These are phyloP conservation scores for Salix brachista DNA, from an alignment of 345 rosid species.

Conservation along the genomic window DNA sequence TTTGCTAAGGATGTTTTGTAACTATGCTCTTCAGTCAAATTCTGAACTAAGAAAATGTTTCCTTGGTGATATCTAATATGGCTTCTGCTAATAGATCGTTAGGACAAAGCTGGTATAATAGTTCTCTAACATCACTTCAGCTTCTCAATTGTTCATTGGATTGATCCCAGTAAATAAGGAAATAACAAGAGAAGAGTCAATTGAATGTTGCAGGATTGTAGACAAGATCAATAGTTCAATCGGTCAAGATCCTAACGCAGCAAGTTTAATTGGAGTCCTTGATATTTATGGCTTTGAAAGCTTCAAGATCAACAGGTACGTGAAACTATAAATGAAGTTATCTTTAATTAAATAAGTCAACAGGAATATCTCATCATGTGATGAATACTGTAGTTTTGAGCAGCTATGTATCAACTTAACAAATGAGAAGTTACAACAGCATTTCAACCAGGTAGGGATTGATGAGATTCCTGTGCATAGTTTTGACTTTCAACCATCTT, in stretches of 20 bases:
- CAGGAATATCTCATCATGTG: slow-evolving; percentile 11
- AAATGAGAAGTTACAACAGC: slow-evolving; percentile 77
- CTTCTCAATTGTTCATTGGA: background rate
- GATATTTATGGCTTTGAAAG: slow-evolving; percentile 81
- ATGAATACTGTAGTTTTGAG: slow-evolving; percentile 48
- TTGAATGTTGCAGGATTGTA: slow-evolving; percentile 55
- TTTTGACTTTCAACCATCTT: background rate
- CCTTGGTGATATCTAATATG: background rate
- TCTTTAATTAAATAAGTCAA: background rate
- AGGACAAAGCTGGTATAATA: background rate
- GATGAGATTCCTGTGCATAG: background rate
- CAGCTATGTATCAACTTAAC: slow-evolving; percentile 78
- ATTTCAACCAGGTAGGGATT: slow-evolving; percentile 61
- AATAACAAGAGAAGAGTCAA: background rate
- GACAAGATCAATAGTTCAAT: slow-evolving; percentile 67
- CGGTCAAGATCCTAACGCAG: slow-evolving; percentile 67
- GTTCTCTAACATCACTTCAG: background rate
- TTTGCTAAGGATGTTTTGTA: background rate
- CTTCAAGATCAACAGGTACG: slow-evolving; percentile 65
- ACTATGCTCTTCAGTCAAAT: background rate
- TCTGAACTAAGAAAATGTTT: background rate
- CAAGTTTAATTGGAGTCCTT: slow-evolving; percentile 66
- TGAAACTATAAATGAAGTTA: background rate
- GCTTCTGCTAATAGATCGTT: background rate
- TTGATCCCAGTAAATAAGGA: background rate